A percentile compares a stretch with the other conserved stretches of the same genome.
Conservation (phyloP, 495 filamentous ascomycete species). For the Penicillium tannophilum region DNA sequence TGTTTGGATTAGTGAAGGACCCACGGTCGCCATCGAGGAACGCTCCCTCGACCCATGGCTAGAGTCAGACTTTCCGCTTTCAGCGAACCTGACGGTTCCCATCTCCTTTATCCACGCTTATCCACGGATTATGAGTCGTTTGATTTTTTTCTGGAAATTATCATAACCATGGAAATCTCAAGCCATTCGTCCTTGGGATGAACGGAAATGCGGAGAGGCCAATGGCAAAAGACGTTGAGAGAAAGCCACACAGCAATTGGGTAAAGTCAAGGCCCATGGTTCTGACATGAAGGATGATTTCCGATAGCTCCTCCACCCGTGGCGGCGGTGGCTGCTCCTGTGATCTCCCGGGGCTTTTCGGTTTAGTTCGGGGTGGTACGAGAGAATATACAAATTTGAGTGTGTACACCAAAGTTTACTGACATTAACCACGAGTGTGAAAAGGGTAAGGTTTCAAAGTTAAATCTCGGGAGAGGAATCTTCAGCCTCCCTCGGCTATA, state of each 20-base stretch:
- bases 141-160: conserved; percentile 22
- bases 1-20: conserved; percentile 5
- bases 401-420: background rate
- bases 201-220: conserved; percentile 27
- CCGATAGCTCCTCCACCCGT: conserved; percentile 19
- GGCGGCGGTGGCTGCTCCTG: conserved; percentile 21
- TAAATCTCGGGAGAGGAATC: conserved; percentile 10
- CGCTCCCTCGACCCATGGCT: conserved; percentile 21
- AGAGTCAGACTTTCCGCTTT: conserved; percentile 15
- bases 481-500: conserved; percentile 28
- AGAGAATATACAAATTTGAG: background rate
- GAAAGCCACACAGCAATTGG: background rate
- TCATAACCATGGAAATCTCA: conserved; percentile 10
- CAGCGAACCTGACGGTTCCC: background rate
- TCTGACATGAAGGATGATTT: conserved; percentile 18
- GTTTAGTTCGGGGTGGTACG: background rate
- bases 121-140: background rate
- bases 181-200: conserved; percentile 12
- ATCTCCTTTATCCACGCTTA: background rate
- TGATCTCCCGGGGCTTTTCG: background rate
- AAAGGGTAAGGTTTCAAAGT: conserved; percentile 14
- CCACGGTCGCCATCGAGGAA: conserved; percentile 26
- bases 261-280: conserved; percentile 5
- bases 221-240: conserved; percentile 4
- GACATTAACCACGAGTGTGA: background rate